Conservation (phyloP, 345 rosid genomes). For the Eucalyptus coolabah region DNA sequence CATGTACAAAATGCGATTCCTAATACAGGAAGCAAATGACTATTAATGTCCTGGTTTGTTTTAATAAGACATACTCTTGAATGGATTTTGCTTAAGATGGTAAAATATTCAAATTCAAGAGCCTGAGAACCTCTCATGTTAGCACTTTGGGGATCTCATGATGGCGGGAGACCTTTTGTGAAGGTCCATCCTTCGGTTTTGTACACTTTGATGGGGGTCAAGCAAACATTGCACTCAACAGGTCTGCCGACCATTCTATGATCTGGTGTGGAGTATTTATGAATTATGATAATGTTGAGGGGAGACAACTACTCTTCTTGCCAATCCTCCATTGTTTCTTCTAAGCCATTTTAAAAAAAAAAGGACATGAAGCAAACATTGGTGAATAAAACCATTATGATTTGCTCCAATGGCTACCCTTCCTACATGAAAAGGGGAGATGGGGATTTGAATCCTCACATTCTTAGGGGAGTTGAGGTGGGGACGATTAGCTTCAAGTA, state of each 20-base stretch:
- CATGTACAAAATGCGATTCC: neutral
- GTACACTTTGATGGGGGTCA: accelerated
- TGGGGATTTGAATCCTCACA: accelerated
- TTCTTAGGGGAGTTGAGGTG: accelerated
- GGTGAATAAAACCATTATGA: too few species aligned
- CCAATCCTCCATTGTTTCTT: neutral
- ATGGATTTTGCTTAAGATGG: neutral
- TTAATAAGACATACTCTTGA: neutral
- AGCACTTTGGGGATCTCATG: neutral
- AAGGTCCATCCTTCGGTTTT: neutral
- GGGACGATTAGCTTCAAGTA: accelerated
- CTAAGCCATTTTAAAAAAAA: neutral
- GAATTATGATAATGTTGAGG: neutral
- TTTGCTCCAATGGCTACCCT: accelerated
- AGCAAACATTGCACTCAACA: accelerated
- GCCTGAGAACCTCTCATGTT: neutral
- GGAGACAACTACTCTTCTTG: neutral
- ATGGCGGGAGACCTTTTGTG: neutral
- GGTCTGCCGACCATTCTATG: accelerated
- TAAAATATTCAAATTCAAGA: accelerated
- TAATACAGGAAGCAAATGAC: neutral
- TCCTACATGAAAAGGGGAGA: accelerated
- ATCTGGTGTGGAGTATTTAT: accelerated
- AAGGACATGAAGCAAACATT: neutral
- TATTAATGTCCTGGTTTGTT: neutral